Base-by-base conservation (phyloP, 257 asterid species). In the Vinca minor region DNA sequence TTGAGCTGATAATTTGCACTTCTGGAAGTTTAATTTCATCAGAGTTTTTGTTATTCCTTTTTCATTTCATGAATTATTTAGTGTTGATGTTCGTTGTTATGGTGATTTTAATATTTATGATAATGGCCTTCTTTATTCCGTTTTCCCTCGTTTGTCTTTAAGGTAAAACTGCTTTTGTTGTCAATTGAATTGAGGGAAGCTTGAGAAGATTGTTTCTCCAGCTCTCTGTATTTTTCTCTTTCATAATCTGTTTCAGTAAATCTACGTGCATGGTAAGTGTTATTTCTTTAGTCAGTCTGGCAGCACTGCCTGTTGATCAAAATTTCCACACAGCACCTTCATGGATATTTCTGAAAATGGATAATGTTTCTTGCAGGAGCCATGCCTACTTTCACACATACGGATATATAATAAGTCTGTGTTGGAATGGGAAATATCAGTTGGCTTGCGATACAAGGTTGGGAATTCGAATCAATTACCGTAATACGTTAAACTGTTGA, bases 371-470 rank as follows among this genome's bases (percentile, higher is more conserved):
- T 62, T 79, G 41, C 79, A 93, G 98, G 98, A 85, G 69, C 97
- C 98, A 1, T 86, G 96, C 64, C 75, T 93, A 64, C 95, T 93
- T 73, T 89, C 97, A 20, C 95, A 89, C 83, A 66, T 85, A 69
- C 76, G 97, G 80, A 81, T 93, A 67, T 85, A 87, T 75, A 93
- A 93, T 71, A 93, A 93, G 65, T 93, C 98, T 18, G 97, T 93
- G 76, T 74, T 93, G 86, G 98, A 93, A 73, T 93, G 98, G 98
- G 98, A 93, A 77, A 83, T 93, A 65, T 84, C 98, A 61, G 96
- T 68, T 77, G 98, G 98, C 74, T 77, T 93, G 77, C 94, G 83
- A 18, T 89, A 87, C 77, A 93, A 93, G 98, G 98, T 87, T 74
- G 68, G 84, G 55, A 60, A 77, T 74, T 70, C 58, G 38, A 63